Percentiles rank a stretch among this genome's conserved stretches.
These are phyloP conservation scores for Neoboletus subvelutipes DNA, from an alignment of 768 basidiomycete genomes.

Conservation along the genomic window DNA sequence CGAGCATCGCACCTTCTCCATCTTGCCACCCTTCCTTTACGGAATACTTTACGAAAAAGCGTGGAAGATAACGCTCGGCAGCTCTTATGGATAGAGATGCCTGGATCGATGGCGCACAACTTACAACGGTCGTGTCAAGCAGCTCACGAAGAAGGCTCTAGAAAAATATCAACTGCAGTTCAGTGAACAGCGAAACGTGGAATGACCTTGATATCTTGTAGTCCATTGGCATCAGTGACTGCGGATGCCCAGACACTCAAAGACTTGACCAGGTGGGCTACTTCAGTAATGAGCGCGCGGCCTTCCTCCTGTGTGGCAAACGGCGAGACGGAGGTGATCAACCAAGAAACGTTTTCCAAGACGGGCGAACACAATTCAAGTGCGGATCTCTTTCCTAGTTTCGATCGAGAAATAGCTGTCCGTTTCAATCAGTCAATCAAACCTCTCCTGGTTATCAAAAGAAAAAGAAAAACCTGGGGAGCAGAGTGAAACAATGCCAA, in stretches of 20 bases:
- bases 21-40: slow-evolving; percentile 38
- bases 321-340: slow-evolving; percentile 20
- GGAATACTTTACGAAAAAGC: slow-evolving; percentile 38
- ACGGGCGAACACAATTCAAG: slow-evolving; percentile 23
- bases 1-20: slow-evolving; percentile 38
- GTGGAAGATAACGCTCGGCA: slow-evolving; percentile 46
- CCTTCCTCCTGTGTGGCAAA: slow-evolving; percentile 14
- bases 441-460: neutral
- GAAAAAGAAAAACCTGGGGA: slow-evolving; percentile 16
- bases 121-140: slow-evolving; percentile 37
- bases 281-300: slow-evolving; percentile 20
- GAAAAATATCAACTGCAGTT: neutral
- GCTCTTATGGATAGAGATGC: slow-evolving; percentile 46
- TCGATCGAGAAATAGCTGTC: slow-evolving; percentile 28
- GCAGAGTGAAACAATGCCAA: slow-evolving; percentile 21
- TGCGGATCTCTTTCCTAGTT: slow-evolving; percentile 23
- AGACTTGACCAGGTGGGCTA: slow-evolving; percentile 15
- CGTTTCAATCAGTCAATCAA: neutral
- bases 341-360: slow-evolving; percentile 10
- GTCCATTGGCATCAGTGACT: neutral
- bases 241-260: slow-evolving; percentile 18
- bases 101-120: slow-evolving; percentile 40
- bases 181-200: neutral
- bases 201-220: slow-evolving; percentile 23
- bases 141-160: slow-evolving; percentile 33